phyloP scores from a whole-genome alignment of 2,329 filamentous ascomycete species.

The Penicillium sp. region DNA sequence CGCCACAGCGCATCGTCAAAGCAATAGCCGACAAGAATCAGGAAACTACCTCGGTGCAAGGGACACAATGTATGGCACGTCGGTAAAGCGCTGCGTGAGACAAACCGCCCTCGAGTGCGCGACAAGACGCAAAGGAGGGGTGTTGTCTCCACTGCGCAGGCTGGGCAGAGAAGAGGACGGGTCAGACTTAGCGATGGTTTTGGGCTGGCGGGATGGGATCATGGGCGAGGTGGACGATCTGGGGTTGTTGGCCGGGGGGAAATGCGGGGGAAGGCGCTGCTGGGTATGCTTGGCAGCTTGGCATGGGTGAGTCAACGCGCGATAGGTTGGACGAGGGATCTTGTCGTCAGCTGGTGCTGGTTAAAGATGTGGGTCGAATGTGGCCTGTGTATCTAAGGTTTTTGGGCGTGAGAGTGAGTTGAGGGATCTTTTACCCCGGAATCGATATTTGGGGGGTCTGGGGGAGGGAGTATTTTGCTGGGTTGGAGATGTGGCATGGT shows the following conservation, averaged over 20 bases:
- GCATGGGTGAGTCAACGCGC: not conserved
- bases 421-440: no score
- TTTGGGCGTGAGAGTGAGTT: no score
- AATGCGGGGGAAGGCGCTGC: slow-evolving; percentile 4
- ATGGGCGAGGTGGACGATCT: slow-evolving; percentile 3
- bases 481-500: not conserved
- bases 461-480: no score
- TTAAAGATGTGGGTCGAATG: no score
- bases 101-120: not conserved
- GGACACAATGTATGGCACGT: not conserved
- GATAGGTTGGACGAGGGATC: not conserved
- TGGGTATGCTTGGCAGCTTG: slow-evolving; percentile 6
- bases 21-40: slow-evolving; percentile 17
- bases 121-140: not conserved
- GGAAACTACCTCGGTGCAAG: slow-evolving; percentile 13
- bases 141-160: not conserved
- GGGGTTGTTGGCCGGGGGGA: slow-evolving; percentile 2
- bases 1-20: not conserved
- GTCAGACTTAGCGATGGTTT: not conserved
- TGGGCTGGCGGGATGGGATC: not conserved
- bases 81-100: not conserved
- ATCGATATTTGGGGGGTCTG: no score
- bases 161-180: not conserved
- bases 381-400: no score
- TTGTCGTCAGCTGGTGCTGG: not conserved